A percentile compares a stretch with the other conserved stretches of the same genome.
These are phyloP conservation scores for Curvularia verruculosa DNA, from an alignment of 2,329 filamentous ascomycete species.

Conservation along the genomic window DNA sequence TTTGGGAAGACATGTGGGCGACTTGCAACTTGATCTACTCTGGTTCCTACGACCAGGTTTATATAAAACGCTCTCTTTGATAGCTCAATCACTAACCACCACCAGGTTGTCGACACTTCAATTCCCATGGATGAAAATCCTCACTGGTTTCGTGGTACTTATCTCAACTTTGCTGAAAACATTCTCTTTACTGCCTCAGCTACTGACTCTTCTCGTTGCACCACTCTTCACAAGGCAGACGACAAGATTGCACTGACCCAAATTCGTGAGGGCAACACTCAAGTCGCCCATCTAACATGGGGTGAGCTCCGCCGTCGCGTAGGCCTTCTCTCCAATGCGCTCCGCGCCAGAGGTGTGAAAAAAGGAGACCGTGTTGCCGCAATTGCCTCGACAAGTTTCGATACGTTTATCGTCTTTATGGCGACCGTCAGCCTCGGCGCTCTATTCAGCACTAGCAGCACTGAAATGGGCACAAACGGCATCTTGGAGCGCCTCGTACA, in stretches of 20 bases:
- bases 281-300: conserved; percentile 66
- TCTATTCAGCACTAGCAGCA: conserved; percentile 76
- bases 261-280: conserved; percentile 69
- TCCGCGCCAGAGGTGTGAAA: conserved; percentile 68
- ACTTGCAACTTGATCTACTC: conserved; percentile 38
- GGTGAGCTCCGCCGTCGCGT: conserved; percentile 66
- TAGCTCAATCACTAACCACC: background rate
- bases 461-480: conserved; percentile 82
- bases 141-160: conserved; percentile 76
- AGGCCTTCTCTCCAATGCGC: conserved; percentile 66
- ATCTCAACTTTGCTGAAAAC: conserved; percentile 81
- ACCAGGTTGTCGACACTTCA: conserved; percentile 68
- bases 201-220: conserved; percentile 53
- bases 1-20: conserved; percentile 46
- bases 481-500: conserved; percentile 76
- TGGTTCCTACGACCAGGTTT: conserved; percentile 36
- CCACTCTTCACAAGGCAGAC: conserved; percentile 71
- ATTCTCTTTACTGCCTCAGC: conserved; percentile 65
- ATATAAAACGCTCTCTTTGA: background rate
- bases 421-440: conserved; percentile 74
- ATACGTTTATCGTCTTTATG: conserved; percentile 74
- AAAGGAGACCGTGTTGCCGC: conserved; percentile 78
- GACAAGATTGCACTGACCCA: conserved; percentile 72
- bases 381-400: conserved; percentile 75
- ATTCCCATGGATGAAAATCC: conserved; percentile 74